These are phyloP conservation scores for Caloboletus firmus DNA, from an alignment of 1,284 basidiomycete species.

Conservation along the genomic window DNA sequence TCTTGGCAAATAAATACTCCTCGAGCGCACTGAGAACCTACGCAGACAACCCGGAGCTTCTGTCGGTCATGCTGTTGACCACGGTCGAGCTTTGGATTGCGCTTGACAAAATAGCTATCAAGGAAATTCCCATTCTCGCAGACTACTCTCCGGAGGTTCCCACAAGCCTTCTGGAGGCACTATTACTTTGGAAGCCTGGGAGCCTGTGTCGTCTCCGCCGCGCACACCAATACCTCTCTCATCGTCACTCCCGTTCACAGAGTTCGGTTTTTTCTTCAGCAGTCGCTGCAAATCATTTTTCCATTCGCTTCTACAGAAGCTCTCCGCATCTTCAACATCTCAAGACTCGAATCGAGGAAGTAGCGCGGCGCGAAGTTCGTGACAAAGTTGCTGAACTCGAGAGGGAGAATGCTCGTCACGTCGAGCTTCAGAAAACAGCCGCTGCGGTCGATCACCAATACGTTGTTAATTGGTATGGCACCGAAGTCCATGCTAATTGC, in stretches of 20 bases:
- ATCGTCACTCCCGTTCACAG: constrained; percentile 22
- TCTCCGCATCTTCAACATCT: background rate
- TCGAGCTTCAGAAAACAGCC: too few species aligned
- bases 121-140: constrained; percentile 36
- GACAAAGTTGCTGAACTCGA: background rate
- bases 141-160: constrained; percentile 49
- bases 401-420: constrained; percentile 18
- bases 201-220: constrained; percentile 29
- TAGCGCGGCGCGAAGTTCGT: background rate
- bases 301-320: too few species aligned
- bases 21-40: constrained; percentile 31
- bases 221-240: constrained; percentile 34
- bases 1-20: constrained; percentile 34
- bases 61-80: constrained; percentile 41
- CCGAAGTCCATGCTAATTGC: background rate
- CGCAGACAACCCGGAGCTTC: constrained; percentile 39
- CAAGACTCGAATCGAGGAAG: background rate
- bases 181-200: constrained; percentile 39
- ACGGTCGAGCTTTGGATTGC: constrained; percentile 46
- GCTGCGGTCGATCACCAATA: too few species aligned
- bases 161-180: constrained; percentile 33
- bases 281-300: too few species aligned
- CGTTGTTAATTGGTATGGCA: background rate
- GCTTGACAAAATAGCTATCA: constrained; percentile 41
- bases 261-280: too few species aligned